Percentiles rank a stretch among this genome's conserved stretches.
These are phyloP conservation scores for Kodamaea kakaduensis DNA, from an alignment of 805 yeast genomes.

Conservation along the genomic window DNA sequence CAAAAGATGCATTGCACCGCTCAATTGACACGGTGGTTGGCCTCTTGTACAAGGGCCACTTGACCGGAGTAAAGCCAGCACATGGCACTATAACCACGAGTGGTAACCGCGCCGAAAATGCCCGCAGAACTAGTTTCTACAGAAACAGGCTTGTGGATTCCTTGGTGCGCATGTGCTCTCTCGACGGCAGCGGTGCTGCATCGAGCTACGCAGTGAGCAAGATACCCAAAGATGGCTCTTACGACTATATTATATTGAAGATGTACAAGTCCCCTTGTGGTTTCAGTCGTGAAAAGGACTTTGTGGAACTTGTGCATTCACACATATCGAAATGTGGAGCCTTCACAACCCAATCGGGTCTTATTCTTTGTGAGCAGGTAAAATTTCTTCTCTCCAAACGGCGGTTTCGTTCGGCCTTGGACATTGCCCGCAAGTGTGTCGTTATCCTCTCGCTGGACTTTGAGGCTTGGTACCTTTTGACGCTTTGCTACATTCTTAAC, in stretches of 20 bases:
- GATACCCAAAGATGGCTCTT: conserved; percentile 13
- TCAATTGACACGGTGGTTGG: conserved; percentile 39
- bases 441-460: conserved; percentile 73
- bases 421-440: conserved; percentile 57
- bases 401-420: conserved; percentile 52
- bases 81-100: conserved; percentile 31
- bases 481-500: conserved; percentile 53
- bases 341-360: conserved; percentile 48
- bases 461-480: conserved; percentile 63
- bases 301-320: conserved; percentile 21
- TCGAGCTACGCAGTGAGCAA: conserved; percentile 30
- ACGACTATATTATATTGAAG: conserved; percentile 22
- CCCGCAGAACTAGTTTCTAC: conserved; percentile 27
- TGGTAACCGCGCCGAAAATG: conserved; percentile 19
- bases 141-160: conserved; percentile 56
- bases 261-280: conserved; percentile 22
- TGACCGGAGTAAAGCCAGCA: conserved; percentile 41
- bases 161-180: conserved; percentile 40
- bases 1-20: conserved; percentile 11
- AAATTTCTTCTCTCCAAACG: conserved; percentile 55
- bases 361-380: conserved; percentile 59
- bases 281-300: conserved; percentile 20
- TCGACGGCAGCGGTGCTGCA: conserved; percentile 29
- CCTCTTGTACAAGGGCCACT: conserved; percentile 45
- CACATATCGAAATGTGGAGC: conserved; percentile 11